Conservation (phyloP, 768 basidiomycete species). For the Podaxis carcinomalis region DNA sequence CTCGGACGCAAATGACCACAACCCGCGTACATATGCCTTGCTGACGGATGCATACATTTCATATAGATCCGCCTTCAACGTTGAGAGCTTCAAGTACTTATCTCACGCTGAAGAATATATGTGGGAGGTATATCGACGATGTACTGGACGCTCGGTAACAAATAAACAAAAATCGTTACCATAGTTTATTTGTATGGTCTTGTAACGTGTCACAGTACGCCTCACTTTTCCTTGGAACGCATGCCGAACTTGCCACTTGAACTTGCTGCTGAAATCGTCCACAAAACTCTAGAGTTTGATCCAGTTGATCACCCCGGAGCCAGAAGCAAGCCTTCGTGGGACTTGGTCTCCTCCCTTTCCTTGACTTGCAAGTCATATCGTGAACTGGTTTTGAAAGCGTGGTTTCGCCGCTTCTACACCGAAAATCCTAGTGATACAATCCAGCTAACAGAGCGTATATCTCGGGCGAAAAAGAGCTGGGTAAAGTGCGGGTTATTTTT, state of each 20-base stretch:
- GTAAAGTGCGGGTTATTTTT: background rate
- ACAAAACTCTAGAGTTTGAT: constrained; percentile 13
- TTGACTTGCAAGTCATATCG: constrained; percentile 5
- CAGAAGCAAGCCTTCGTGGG: constrained; percentile 3
- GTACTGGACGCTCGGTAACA: no score
- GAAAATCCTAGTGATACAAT: background rate
- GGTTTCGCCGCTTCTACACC: constrained; percentile 6
- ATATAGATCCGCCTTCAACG: no score
- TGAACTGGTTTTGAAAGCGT: constrained; percentile 5
- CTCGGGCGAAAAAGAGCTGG: background rate
- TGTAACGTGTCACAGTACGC: no score
- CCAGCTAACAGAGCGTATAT: background rate
- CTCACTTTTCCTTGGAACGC: background rate
- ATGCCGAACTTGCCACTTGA: constrained; percentile 24
- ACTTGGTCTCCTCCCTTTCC: background rate
- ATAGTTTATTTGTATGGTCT: no score
- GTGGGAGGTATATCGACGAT: no score
- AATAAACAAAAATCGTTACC: no score
- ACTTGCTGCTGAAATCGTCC: constrained; percentile 30
- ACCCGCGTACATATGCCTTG: no score
- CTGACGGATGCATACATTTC: no score
- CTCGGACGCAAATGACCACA: no score
- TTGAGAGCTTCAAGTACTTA: no score
- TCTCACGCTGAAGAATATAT: no score
- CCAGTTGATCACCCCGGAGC: background rate